Percentiles rank a stretch among this genome's conserved stretches.
These are phyloP conservation scores for Colletotrichum magnum DNA, from an alignment of 2,329 filamentous ascomycete genomes.

Conservation along the genomic window DNA sequence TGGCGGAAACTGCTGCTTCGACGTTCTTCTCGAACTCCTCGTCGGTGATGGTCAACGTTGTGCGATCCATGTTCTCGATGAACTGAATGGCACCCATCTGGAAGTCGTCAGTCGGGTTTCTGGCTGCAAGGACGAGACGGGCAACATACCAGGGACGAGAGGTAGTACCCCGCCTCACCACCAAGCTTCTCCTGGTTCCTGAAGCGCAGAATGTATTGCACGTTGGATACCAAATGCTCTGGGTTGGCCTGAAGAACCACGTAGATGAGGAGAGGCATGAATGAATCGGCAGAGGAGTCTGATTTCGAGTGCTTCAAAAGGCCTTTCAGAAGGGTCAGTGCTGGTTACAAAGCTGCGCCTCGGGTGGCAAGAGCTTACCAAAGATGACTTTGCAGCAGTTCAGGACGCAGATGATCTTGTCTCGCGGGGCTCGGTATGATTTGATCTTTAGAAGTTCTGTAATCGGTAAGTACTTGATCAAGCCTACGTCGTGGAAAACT, in stretches of 20 bases:
- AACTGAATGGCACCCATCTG: conserved; percentile 94
- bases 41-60: conserved; percentile 91
- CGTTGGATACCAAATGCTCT: conserved; percentile 95
- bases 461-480: conserved; percentile 46
- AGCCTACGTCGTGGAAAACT: not conserved
- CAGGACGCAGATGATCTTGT: conserved; percentile 98
- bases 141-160: conserved; percentile 84
- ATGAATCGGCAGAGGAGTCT: conserved; percentile 96
- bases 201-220: conserved; percentile 97
- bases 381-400: conserved; percentile 99
- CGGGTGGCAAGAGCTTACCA: conserved; percentile 65
- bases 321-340: conserved; percentile 62
- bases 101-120: conserved; percentile 30
- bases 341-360: fast-evolving
- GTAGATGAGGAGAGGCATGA: conserved; percentile 95
- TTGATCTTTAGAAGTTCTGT: conserved; percentile 95
- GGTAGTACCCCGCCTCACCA: conserved; percentile 98
- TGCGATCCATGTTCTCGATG: conserved; percentile 95
- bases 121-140: not conserved
- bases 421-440: conserved; percentile 94
- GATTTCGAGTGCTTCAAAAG: conserved; percentile 92
- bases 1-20: conserved; percentile 95
- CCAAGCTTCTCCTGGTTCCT: conserved; percentile 97
- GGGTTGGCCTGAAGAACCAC: conserved; percentile 95
- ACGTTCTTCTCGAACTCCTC: conserved; percentile 97